A percentile compares a stretch with the other conserved stretches of the same genome.
Conservation (phyloP, 805 yeast species). For the Citeromyces matritensis region DNA sequence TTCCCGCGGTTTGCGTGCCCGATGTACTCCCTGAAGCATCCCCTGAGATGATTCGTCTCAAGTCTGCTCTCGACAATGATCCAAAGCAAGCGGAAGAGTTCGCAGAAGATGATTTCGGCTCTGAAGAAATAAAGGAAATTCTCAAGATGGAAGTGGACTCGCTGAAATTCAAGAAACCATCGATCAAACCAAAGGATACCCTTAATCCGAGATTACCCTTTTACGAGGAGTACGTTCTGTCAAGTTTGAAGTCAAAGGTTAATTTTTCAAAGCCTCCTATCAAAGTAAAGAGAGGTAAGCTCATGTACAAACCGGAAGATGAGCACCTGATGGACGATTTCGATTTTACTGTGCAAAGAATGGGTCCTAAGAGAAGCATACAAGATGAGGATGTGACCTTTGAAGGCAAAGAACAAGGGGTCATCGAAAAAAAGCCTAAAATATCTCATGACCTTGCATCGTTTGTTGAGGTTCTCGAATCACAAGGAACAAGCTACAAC, state of each 20-base stretch:
- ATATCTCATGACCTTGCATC: too few relatives aligned
- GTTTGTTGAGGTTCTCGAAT: too few relatives aligned
- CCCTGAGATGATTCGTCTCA: too few relatives aligned
- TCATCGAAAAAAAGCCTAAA: too few relatives aligned
- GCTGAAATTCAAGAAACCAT: constrained; percentile 19
- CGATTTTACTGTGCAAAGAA: constrained; percentile 2
- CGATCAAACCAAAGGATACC: constrained; percentile 4
- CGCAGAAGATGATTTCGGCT: too few relatives aligned
- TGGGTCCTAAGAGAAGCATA: constrained; percentile 7
- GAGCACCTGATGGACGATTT: constrained; percentile 2
- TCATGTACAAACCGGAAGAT: constrained; percentile 2
- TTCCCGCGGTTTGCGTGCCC: constrained; percentile 4
- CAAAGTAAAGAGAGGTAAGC: constrained; percentile 12
- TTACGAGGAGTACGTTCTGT: constrained; percentile 1
- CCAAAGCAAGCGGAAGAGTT: too few relatives aligned
- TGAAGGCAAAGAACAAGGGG: constrained; percentile 1
- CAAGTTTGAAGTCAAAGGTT: background rate
- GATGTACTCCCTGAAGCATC: too few relatives aligned
- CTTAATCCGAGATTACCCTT: background rate
- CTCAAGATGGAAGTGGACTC: constrained; percentile 10
- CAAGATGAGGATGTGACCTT: constrained; percentile 10
- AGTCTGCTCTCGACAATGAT: too few relatives aligned
- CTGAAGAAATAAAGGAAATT: constrained; percentile 10
- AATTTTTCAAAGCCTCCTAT: constrained; percentile 9
- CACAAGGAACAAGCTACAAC: too few relatives aligned